Percentiles rank a stretch among this genome's conserved stretches.
Conservation (phyloP, 2,329 filamentous ascomycete genomes). For the Sclerotinia minor region DNA sequence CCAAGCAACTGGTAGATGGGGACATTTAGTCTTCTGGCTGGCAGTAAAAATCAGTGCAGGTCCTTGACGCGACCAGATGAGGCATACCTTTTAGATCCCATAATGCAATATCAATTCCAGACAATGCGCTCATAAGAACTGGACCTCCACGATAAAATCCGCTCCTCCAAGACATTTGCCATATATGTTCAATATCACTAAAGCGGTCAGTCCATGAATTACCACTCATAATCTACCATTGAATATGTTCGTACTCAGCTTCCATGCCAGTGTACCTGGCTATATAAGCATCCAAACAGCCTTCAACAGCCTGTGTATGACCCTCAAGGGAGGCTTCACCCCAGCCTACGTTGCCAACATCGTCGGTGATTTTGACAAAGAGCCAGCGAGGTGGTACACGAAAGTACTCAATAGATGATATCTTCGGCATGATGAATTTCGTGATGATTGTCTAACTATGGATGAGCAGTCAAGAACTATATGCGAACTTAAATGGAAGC, state of each 20-base stretch:
- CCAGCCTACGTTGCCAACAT: conserved; percentile 65
- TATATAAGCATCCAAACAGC: conserved; percentile 67
- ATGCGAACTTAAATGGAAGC: conserved; percentile 4
- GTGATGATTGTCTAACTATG: background rate
- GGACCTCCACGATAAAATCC: conserved; percentile 77
- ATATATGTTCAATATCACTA: conserved; percentile 77
- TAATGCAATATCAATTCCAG: conserved; percentile 75
- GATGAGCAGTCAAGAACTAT: background rate
- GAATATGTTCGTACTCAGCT: conserved; percentile 57
- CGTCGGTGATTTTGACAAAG: conserved; percentile 74
- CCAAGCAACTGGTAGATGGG: conserved; percentile 74
- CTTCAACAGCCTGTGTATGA: conserved; percentile 72
- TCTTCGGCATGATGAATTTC: conserved; percentile 57
- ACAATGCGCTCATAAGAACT: conserved; percentile 76
- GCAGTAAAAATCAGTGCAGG: background rate
- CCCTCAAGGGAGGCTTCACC: conserved; percentile 74
- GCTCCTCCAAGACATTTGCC: conserved; percentile 70
- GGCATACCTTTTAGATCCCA: conserved; percentile 69
- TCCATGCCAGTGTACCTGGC: conserved; percentile 64
- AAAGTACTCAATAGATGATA: conserved; percentile 69
- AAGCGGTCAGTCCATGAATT: conserved; percentile 6
- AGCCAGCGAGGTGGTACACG: conserved; percentile 74
- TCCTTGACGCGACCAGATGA: background rate
- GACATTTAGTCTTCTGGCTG: conserved; percentile 59
- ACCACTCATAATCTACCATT: background rate